Base-by-base conservation (phyloP, 129 eudicot genomes). In the Tanacetum coccineum region DNA sequence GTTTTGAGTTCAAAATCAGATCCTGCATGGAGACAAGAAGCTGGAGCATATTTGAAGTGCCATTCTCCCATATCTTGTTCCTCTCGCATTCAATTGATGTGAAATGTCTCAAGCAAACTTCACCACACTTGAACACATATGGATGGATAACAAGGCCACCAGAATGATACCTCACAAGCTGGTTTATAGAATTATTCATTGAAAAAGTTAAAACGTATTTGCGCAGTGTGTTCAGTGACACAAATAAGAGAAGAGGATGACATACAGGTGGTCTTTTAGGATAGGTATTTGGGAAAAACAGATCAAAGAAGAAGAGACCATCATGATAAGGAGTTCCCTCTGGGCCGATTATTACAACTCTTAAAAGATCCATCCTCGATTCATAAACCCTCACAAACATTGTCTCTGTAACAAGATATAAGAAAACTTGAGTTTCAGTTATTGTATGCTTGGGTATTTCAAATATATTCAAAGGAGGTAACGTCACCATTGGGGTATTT, bases 271-370 rank as follows among this genome's bases (percentile, higher is more conserved):
- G 95, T 3, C 30, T 72, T 22, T 46, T 40, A 14, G 97, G 91
- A 73, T 90, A 90, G 54, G 36, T 64, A 68, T 54, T 48, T 9
- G 91, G 88, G 30, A 90, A 84, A 70, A 19, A 72, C 14, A 80
- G 80, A 53, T 90, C 97, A 71, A 89, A 89, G 83, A 89, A 81
- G 65, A 79, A 89, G 20, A 86, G 85, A 18, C 96, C 95, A 50
- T 89, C 91, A 73, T 89, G 96, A 63, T 89, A 89, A 0, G 96
- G 96, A 39, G 96, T 89, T n/a, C 96, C 96, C 54, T 84, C 85
- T 9, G 95, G 87, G 61, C 97, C 97, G 12, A 87, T 66, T 62
- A 89, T 86, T 13, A 79, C 89, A 20, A 88, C 97, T 70, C 95
- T 82, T 75, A 90, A 72, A 22, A 90, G 84, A 76, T 90, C 97